Evolutionary conservation across 495 filamentous ascomycete genomes (phyloP).

Genomic region (Tirmania nivea): DNA sequence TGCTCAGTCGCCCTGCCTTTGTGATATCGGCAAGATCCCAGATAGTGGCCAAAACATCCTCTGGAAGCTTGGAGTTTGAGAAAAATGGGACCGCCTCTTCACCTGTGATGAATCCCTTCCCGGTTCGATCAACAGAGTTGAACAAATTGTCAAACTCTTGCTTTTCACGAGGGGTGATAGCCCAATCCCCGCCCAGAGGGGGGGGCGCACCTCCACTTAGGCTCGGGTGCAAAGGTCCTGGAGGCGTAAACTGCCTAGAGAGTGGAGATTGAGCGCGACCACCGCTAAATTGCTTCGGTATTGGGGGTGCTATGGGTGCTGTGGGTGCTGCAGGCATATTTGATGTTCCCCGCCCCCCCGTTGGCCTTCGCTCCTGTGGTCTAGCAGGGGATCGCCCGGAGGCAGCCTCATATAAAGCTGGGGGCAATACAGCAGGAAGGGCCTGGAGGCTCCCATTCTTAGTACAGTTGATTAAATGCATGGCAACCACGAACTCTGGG

Average conservation of each 20-base stretch:
- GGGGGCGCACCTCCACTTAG: slow-evolving; percentile 8
- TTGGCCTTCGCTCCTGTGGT: slow-evolving; percentile 9
- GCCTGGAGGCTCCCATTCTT: slow-evolving; percentile 61
- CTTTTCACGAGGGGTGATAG: slow-evolving; percentile 65
- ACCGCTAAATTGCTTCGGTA: slow-evolving; percentile 47
- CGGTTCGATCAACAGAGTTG: slow-evolving; percentile 53
- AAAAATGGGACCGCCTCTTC: slow-evolving; percentile 94
- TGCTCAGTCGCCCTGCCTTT: slow-evolving; percentile 60
- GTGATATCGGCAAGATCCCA: slow-evolving; percentile 95
- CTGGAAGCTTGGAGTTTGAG: slow-evolving; percentile 69
- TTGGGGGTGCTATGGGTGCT: slow-evolving; percentile 31
- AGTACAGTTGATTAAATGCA: slow-evolving; percentile 84
- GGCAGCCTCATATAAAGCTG: slow-evolving; percentile 79
- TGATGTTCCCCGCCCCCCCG: slow-evolving; percentile 12
- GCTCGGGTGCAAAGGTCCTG: slow-evolving; percentile 6
- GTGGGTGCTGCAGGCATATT: slow-evolving; percentile 24
- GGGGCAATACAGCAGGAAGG: slow-evolving; percentile 61
- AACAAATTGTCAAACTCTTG: slow-evolving; percentile 66
- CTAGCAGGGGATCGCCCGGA: slow-evolving; percentile 39
- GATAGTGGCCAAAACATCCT: slow-evolving; percentile 81
- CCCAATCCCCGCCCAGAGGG: slow-evolving; percentile 39
- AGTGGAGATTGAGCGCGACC: slow-evolving; percentile 15
- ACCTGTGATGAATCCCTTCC: slow-evolving; percentile 62
- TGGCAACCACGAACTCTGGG: slow-evolving; percentile 92
- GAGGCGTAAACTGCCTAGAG: slow-evolving; percentile 18